These are phyloP conservation scores for Phellopilus nigrolimitatus DNA, from an alignment of 1,284 basidiomycete species.

Conservation along the genomic window DNA sequence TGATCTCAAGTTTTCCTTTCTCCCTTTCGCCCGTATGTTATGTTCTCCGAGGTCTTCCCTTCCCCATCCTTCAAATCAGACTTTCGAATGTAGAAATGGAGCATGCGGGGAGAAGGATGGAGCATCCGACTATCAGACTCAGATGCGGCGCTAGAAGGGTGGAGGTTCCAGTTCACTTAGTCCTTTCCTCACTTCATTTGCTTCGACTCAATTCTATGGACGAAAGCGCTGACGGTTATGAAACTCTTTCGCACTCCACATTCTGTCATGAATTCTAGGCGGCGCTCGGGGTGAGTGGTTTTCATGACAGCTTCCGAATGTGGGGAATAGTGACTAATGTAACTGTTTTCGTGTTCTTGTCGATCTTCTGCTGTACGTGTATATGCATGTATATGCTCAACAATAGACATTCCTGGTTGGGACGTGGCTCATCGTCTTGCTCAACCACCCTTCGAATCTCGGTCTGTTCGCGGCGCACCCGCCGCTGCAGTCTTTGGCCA, in stretches of 20 bases:
- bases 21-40: neutral
- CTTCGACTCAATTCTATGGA: neutral
- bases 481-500: constrained; percentile 22
- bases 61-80: too few relatives aligned
- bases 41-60: neutral
- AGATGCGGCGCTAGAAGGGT: too few relatives aligned
- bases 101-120: too few relatives aligned
- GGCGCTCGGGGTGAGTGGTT: constrained; percentile 9
- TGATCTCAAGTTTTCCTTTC: neutral
- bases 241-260: neutral
- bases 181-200: neutral
- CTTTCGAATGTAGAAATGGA: too few relatives aligned
- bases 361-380: neutral
- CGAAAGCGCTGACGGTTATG: neutral
- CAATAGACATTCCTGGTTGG: constrained; percentile 25
- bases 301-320: neutral
- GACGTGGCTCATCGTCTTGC: constrained; percentile 22
- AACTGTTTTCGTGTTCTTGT: neutral
- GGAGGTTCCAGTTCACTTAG: too few relatives aligned
- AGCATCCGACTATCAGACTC: too few relatives aligned
- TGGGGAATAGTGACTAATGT: neutral
- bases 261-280: constrained; percentile 5
- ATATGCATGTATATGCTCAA: neutral
- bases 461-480: constrained; percentile 23
- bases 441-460: constrained; percentile 20